A percentile compares a stretch with the other conserved stretches of the same genome.
Conservation (phyloP, 176 grass and related monocot species). For the Saccharum spontaneum region DNA sequence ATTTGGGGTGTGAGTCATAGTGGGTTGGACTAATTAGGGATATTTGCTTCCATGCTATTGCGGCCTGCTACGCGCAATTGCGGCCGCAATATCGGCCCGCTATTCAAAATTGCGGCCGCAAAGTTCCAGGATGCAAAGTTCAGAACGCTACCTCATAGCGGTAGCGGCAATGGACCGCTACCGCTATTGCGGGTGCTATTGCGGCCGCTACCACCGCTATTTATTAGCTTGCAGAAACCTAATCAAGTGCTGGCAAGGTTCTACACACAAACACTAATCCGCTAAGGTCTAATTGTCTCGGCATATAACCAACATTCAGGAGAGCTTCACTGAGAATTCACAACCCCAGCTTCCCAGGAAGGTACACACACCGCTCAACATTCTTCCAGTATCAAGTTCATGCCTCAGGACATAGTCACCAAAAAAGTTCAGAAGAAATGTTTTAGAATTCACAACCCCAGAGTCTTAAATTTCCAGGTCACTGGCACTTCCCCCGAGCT, state of each 20-base stretch:
- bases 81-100: too few relatives aligned
- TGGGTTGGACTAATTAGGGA: too few relatives aligned
- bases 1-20: too few relatives aligned
- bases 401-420: neutral
- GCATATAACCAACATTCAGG: neutral
- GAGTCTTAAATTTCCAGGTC: conserved; percentile 5
- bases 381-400: neutral
- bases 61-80: too few relatives aligned
- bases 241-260: neutral
- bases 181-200: too few relatives aligned
- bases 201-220: too few relatives aligned
- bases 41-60: too few relatives aligned
- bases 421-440: neutral
- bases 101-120: too few relatives aligned
- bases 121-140: too few relatives aligned
- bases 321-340: neutral
- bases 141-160: too few relatives aligned
- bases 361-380: neutral
- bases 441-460: neutral
- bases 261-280: neutral
- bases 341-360: neutral
- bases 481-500: conserved; percentile 29
- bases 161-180: too few relatives aligned
- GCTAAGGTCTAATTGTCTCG: neutral
- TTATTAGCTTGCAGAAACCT: too few relatives aligned